Percentiles rank a stretch among this genome's conserved stretches.
These are phyloP conservation scores for Leccinum subrobustum DNA, from an alignment of 1,284 basidiomycete species.

Conservation along the genomic window DNA sequence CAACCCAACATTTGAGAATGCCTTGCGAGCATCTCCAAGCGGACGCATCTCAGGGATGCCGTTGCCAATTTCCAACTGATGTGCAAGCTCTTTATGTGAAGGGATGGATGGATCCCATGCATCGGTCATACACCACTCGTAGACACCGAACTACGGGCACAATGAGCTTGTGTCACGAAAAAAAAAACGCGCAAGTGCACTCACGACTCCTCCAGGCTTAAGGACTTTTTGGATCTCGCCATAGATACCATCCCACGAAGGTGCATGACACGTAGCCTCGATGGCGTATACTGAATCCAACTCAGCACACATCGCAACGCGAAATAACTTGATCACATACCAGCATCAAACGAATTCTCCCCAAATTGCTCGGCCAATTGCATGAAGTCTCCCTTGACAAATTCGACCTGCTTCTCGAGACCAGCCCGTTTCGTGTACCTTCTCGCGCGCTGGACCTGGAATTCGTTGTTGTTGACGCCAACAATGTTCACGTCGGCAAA, in stretches of 20 bases:
- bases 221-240: conserved; percentile 92
- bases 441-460: conserved; percentile 86
- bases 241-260: conserved; percentile 95
- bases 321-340: conserved; percentile 41
- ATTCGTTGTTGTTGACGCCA: conserved; percentile 97
- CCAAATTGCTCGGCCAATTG: conserved; percentile 92
- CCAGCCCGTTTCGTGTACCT: conserved; percentile 83
- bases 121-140: conserved; percentile 99
- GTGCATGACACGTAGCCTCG: conserved; percentile 97
- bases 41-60: conserved; percentile 98
- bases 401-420: conserved; percentile 76
- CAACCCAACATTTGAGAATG: conserved; percentile 86
- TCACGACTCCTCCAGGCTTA: conserved; percentile 93
- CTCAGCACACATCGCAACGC: neutral
- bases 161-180: neutral
- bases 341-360: conserved; percentile 92
- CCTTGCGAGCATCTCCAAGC: conserved; percentile 70
- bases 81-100: conserved; percentile 88
- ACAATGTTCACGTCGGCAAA: conserved; percentile 88
- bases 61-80: conserved; percentile 90
- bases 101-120: conserved; percentile 86
- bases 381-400: conserved; percentile 96
- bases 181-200: conserved; percentile 34
- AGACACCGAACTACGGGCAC: conserved; percentile 82
- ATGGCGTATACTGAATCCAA: conserved; percentile 81